These are phyloP conservation scores for Tylopilus balloui DNA, from an alignment of 768 basidiomycete species.

Conservation along the genomic window DNA sequence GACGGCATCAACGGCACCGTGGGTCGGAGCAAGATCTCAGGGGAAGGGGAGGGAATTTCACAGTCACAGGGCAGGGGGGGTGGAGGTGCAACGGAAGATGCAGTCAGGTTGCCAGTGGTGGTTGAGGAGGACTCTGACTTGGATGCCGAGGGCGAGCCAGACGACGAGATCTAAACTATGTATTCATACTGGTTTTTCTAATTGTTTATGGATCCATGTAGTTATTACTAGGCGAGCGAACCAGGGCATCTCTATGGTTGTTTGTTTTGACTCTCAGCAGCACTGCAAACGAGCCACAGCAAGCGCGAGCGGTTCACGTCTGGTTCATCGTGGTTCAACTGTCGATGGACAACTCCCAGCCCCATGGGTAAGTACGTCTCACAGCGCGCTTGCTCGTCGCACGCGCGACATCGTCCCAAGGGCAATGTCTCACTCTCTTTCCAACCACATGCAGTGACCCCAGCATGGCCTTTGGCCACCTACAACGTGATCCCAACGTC, in stretches of 20 bases:
- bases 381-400: slow-evolving; percentile 1
- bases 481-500: slow-evolving; percentile 54
- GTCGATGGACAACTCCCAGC: slow-evolving; percentile 32
- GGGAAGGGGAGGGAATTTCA: slow-evolving; percentile 14
- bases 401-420: background rate
- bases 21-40: slow-evolving; percentile 26
- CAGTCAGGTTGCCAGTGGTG: background rate
- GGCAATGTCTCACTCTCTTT: slow-evolving; percentile 14
- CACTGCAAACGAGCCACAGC: slow-evolving; percentile 33
- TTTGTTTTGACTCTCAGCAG: slow-evolving; percentile 22
- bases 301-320: slow-evolving; percentile 32
- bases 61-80: slow-evolving; percentile 2
- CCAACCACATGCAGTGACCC: slow-evolving; percentile 43
- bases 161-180: slow-evolving; percentile 42
- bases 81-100: slow-evolving; percentile 5
- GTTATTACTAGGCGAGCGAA: slow-evolving; percentile 23
- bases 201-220: slow-evolving; percentile 19
- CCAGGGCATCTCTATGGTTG: slow-evolving; percentile 16
- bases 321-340: slow-evolving; percentile 36
- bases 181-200: slow-evolving; percentile 23
- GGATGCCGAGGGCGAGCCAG: slow-evolving; percentile 42
- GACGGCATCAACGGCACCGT: slow-evolving; percentile 29
- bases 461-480: slow-evolving; percentile 58
- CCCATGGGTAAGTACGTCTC: slow-evolving; percentile 32
- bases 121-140: slow-evolving; percentile 32